These are phyloP conservation scores for Phlyctochytrium bullatum DNA, from an alignment of 192 early-diverging fungal species.

Conservation along the genomic window DNA sequence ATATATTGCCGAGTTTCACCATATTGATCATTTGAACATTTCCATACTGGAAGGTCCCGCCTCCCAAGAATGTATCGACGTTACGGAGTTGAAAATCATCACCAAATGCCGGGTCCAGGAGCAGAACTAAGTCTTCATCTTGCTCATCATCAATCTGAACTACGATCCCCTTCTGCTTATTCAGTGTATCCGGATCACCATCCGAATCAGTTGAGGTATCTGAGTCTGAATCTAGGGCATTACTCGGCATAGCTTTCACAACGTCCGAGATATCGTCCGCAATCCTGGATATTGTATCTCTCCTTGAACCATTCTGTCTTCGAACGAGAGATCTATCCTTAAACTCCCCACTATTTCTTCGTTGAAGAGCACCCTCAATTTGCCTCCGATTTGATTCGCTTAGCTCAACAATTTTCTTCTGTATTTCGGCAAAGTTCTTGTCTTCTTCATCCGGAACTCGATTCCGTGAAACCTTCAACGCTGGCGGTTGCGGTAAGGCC, in stretches of 20 bases:
- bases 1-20: constrained; percentile 61
- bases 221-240: constrained; percentile 31
- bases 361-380: constrained; percentile 49
- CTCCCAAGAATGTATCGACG: constrained; percentile 22
- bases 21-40: constrained; percentile 55
- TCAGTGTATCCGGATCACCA: constrained; percentile 27
- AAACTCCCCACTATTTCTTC: not conserved
- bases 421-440: constrained; percentile 63
- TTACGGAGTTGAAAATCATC: constrained; percentile 66
- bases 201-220: constrained; percentile 36
- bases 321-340: not conserved
- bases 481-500: constrained; percentile 67
- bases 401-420: constrained; percentile 62
- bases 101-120: constrained; percentile 51
- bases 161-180: constrained; percentile 43
- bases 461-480: constrained; percentile 70
- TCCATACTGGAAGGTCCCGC: constrained; percentile 14
- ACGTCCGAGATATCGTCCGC: constrained; percentile 2
- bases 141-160: constrained; percentile 81
- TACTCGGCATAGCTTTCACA: constrained; percentile 1
- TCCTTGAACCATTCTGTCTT: not conserved
- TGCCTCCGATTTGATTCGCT: constrained; percentile 63
- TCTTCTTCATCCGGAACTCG: constrained; percentile 75
- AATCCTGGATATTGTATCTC: not conserved
- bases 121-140: constrained; percentile 65